Evolutionary conservation across 139 green algal species (phyloP), one percentile per base, ranked within the genome.

Genomic region (Auxenochlorella protothecoides): DNA sequence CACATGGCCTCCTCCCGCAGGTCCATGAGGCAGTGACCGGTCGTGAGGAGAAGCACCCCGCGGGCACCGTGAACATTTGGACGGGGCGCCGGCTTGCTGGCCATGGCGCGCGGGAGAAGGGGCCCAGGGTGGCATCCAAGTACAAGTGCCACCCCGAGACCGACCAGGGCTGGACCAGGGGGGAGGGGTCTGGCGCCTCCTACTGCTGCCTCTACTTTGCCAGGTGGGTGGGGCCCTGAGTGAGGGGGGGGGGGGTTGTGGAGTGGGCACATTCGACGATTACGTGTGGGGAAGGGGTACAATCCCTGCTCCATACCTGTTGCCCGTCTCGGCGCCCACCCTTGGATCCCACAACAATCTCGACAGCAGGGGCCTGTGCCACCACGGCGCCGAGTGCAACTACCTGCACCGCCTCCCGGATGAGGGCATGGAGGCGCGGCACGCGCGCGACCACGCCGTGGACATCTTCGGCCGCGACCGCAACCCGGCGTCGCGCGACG

Each of bases 391-490:
- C 0, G 70, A 83, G 53, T 92, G 87, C 73, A 70, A 76, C 51
- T 92, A 83, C 75, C 78, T 92, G 63, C 87, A 92, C 73, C 72
- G 84, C 5, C 65, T 92, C 51, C 87, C 86, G 51, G 85, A 79
- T 5, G 75, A 76, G 59, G 66, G 68, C 6, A 81, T 88, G 59
- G 84, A 92, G 68, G 71, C 68, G 59, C 78, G 83, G 53, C 76
- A 83, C 15, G 61, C 66, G 11, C 74, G 74, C n/a, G 77, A 90
- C 73, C 76, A 78, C 27, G 75, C 65, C 0, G 66, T 74, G 10
- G 87, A 92, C 75, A 87, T 91, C 14, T 92, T 92, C 67, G 86
- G 86, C 0, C 65, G 86, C 10, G 86, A 92, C 55, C 85, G 87
- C 63, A 65, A 70, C 51, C 55, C 63, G 69, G 78, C 9, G 54